Evolutionary conservation across 1,284 basidiomycete species (phyloP).

Genomic region (Puccinia triticina): DNA sequence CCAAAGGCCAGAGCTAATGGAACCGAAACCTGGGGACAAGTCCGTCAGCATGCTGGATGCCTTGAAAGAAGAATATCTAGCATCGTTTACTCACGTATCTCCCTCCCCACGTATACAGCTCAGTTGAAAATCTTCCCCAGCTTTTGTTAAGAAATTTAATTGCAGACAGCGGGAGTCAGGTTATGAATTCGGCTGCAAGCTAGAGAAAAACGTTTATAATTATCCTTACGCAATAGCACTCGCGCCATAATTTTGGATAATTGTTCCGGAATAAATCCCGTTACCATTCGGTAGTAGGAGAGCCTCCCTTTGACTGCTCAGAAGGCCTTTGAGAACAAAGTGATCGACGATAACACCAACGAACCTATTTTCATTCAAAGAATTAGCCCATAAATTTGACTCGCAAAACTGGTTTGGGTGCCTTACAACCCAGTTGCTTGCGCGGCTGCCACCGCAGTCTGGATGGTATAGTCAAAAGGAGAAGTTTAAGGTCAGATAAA

Average conservation of each 20-base stretch:
- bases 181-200: background rate
- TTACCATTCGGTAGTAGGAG: slow-evolving; percentile 40
- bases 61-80: background rate
- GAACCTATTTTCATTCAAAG: background rate
- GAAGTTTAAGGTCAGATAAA: background rate
- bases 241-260: slow-evolving; percentile 6
- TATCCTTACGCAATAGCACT: slow-evolving; percentile 25
- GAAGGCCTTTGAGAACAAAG: slow-evolving; percentile 18
- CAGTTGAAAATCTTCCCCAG: slow-evolving; percentile 16
- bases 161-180: background rate
- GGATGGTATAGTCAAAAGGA: background rate
- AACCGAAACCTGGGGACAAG: background rate
- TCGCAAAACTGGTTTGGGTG: background rate
- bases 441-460: slow-evolving; percentile 21
- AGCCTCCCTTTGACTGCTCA: slow-evolving; percentile 38
- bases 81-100: slow-evolving; percentile 26
- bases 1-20: slow-evolving; percentile 22
- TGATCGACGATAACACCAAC: slow-evolving; percentile 37
- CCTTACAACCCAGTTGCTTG: slow-evolving; percentile 37
- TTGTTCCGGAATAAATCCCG: slow-evolving; percentile 39
- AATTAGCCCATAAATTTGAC: background rate
- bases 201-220: background rate
- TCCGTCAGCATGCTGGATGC: background rate
- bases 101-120: slow-evolving; percentile 16
- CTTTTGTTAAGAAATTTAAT: background rate